Percentiles rank a stretch among this genome's conserved stretches.
Conservation (phyloP, 2,329 filamentous ascomycete genomes). For the Aureobasidium musti region DNA sequence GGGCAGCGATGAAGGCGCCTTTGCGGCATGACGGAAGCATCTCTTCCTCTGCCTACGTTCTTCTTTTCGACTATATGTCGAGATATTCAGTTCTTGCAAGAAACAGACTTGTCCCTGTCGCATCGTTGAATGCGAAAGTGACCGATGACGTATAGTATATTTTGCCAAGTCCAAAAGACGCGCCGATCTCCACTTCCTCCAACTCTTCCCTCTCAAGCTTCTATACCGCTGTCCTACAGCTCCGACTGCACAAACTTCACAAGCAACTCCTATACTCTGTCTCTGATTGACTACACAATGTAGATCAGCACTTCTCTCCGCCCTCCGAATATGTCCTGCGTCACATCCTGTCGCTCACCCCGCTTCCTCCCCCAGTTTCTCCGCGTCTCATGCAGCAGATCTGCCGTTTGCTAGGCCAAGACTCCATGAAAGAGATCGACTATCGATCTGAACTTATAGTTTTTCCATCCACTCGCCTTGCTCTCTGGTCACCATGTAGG, state of each 20-base stretch:
- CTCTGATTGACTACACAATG: neutral
- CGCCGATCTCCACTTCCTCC: slow-evolving; percentile 4
- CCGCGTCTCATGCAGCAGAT: slow-evolving; percentile 19
- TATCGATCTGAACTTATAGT: neutral
- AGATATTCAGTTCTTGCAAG: neutral
- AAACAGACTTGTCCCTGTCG: neutral
- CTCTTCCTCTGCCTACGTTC: slow-evolving; percentile 1
- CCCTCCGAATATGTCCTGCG: neutral
- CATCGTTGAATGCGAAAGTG: slow-evolving; percentile 2
- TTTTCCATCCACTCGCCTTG: slow-evolving; percentile 26
- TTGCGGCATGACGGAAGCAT: slow-evolving; percentile 27
- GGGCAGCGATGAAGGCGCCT: neutral
- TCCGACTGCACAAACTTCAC: neutral
- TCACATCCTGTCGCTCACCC: slow-evolving; percentile 11
- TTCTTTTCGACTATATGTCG: neutral
- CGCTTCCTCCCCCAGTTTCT: slow-evolving; percentile 9
- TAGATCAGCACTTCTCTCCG: slow-evolving; percentile 17
- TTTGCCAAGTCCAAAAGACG: neutral
- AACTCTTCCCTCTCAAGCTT: neutral
- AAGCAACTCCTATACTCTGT: neutral
- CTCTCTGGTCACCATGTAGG: slow-evolving; percentile 1
- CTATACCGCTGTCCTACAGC: neutral
- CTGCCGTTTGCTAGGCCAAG: slow-evolving; percentile 12
- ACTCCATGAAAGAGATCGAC: neutral
- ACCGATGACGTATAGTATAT: slow-evolving; percentile 15